Conservation (phyloP, 495 filamentous ascomycete genomes). For the Hypomontagnella submonticulosa region DNA sequence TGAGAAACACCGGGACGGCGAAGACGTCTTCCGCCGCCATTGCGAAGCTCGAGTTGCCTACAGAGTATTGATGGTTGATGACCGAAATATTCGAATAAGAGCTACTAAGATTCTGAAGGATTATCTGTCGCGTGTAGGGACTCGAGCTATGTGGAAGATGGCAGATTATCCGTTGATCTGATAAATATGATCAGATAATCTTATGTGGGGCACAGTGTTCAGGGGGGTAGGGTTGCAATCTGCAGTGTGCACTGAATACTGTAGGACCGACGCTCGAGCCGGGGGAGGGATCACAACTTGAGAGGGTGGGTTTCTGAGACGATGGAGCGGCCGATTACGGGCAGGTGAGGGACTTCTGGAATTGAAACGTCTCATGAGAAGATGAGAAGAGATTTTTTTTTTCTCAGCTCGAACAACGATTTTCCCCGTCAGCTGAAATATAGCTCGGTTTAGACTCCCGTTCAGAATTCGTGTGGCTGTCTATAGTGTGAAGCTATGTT, state of each 20-base stretch:
- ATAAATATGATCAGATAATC: constrained; percentile 46
- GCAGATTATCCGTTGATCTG: constrained; percentile 45
- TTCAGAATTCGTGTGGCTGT: constrained; percentile 13
- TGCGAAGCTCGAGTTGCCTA: constrained; percentile 18
- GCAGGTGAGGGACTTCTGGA: constrained; percentile 17
- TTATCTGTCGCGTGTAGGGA: too few species aligned
- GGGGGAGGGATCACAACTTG: neutral
- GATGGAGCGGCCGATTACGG: constrained; percentile 32
- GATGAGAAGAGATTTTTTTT: neutral
- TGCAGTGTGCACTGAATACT: neutral
- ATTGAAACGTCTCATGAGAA: constrained; percentile 13
- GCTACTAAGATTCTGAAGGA: constrained; percentile 6
- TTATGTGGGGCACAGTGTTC: constrained; percentile 18
- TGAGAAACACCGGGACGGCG: constrained; percentile 81
- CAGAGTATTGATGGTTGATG: neutral
- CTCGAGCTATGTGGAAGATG: constrained; percentile 7
- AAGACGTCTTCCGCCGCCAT: constrained; percentile 68
- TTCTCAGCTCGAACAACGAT: constrained; percentile 19
- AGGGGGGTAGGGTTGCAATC: constrained; percentile 14
- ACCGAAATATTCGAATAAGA: too few species aligned
- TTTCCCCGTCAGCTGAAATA: constrained; percentile 10
- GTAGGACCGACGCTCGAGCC: too few species aligned
- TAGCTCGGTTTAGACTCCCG: constrained; percentile 5
- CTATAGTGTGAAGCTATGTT: constrained; percentile 1
- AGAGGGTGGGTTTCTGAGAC: constrained; percentile 18